phyloP scores from a whole-genome alignment of 441 rosid species.

The Bocquillonia castaneifolia region DNA sequence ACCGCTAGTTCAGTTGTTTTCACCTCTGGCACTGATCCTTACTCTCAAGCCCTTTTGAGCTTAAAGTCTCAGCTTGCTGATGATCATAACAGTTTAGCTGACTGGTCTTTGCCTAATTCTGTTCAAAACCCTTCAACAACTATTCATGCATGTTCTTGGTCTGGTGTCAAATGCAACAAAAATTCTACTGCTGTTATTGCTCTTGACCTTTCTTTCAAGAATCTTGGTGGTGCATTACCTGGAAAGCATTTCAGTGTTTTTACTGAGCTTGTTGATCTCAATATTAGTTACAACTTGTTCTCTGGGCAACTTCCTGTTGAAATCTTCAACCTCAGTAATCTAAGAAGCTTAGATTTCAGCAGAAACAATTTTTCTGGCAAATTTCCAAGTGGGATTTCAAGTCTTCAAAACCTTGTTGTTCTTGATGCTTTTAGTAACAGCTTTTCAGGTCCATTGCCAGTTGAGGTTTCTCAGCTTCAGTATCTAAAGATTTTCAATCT shows the following conservation, averaged over 20 bases:
- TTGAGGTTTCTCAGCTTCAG: conserved; percentile 46
- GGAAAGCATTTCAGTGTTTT: conserved; percentile 47
- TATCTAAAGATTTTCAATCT: conserved; percentile 66
- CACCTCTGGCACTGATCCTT: conserved; percentile 54
- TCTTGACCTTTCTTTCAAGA: conserved; percentile 56
- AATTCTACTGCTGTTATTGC: conserved; percentile 49
- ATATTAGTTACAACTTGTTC: conserved; percentile 71
- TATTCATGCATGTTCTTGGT: conserved; percentile 76
- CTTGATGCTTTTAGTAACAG: conserved; percentile 88
- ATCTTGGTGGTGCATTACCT: conserved; percentile 54
- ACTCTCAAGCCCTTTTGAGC: conserved; percentile 57
- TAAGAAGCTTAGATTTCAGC: conserved; percentile 70
- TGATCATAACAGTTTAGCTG: conserved; percentile 38
- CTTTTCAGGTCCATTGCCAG: conserved; percentile 75
- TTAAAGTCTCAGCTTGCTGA: conserved; percentile 63
- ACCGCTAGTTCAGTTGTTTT: conserved; percentile 9
- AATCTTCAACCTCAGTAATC: conserved; percentile 48
- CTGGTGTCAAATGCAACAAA: conserved; percentile 64
- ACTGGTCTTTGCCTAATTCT: conserved; percentile 58
- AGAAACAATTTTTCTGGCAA: conserved; percentile 74
- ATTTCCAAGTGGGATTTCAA: conserved; percentile 51
- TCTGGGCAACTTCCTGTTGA: conserved; percentile 58
- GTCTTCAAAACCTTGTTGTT: conserved; percentile 40
- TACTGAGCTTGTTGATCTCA: conserved; percentile 60
- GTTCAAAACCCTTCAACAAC: conserved; percentile 28